Conservation (phyloP, 2,329 filamentous ascomycete species). For the Colletotrichum tanaceti region DNA sequence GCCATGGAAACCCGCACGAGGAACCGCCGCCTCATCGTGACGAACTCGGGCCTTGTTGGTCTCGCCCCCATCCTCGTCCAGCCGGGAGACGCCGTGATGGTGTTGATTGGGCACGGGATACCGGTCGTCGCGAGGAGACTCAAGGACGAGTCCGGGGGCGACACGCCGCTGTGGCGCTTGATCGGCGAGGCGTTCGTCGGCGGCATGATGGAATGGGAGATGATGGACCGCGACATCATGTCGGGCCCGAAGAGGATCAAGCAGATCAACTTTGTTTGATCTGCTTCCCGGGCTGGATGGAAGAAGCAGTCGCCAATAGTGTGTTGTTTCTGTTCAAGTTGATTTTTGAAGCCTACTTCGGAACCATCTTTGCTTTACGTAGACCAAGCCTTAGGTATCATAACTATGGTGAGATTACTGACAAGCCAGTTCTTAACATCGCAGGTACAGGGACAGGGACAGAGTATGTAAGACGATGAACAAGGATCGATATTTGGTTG, state of each 20-base stretch:
- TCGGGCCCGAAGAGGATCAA: neutral
- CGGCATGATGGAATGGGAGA: conserved; percentile 19
- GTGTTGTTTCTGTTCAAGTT: too few relatives aligned
- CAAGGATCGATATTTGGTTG: neutral
- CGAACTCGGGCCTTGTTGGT: conserved; percentile 11
- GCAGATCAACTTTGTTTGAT: conserved; percentile 1
- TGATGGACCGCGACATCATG: conserved; percentile 10
- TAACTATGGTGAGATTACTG: too few relatives aligned
- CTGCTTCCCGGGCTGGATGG: neutral
- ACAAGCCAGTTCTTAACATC: neutral
- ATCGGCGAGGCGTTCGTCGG: conserved; percentile 7
- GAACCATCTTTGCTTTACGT: too few relatives aligned
- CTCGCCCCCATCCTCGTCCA: conserved; percentile 3
- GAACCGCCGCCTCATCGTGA: conserved; percentile 5
- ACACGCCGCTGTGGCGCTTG: neutral
- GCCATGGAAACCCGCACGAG: conserved; percentile 20
- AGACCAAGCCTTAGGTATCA: too few relatives aligned
- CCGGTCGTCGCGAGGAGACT: conserved; percentile 7
- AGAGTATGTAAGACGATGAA: neutral
- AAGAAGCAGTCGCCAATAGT: too few relatives aligned
- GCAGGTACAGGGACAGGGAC: too few relatives aligned
- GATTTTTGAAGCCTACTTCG: too few relatives aligned
- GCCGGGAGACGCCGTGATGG: conserved; percentile 18
- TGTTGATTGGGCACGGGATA: conserved; percentile 6
- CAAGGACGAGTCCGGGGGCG: neutral